phyloP scores from a whole-genome alignment of 2,329 filamentous ascomycete species.

The Pestalotiopsis sp. region DNA sequence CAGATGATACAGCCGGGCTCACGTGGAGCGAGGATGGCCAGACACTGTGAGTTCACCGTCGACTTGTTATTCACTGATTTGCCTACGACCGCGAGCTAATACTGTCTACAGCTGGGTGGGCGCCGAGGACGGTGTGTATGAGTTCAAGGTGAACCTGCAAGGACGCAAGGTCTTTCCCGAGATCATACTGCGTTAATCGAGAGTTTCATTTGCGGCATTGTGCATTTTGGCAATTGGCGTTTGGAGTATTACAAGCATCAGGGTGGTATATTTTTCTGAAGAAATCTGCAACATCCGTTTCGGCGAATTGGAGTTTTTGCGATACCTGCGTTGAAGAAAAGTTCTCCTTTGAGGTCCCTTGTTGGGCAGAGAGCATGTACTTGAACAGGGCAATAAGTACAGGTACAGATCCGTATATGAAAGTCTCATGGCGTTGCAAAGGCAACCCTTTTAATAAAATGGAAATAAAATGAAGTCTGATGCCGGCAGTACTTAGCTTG shows the following conservation, averaged over 20 bases:
- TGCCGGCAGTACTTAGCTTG: no score
- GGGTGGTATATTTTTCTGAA: background rate
- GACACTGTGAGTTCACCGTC: conserved; percentile 49
- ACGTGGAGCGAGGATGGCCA: conserved; percentile 63
- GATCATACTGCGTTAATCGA: conserved; percentile 50
- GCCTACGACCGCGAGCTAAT: background rate
- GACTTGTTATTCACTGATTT: background rate
- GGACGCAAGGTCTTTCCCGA: conserved; percentile 60
- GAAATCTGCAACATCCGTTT: background rate
- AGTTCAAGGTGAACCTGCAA: conserved; percentile 66
- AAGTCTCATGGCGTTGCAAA: no score
- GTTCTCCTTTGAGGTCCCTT: background rate
- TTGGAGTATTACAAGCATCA: background rate
- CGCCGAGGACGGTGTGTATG: conserved; percentile 73
- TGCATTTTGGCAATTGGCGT: conserved; percentile 1
- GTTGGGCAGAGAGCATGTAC: no score
- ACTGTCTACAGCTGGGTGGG: conserved; percentile 53
- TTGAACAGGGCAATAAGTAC: no score
- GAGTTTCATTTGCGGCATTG: background rate
- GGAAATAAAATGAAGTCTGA: no score
- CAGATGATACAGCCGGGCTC: conserved; percentile 61
- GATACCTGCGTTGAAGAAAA: background rate
- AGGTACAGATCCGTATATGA: no score
- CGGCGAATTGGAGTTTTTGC: background rate
- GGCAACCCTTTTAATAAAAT: no score